phyloP scores from a whole-genome alignment of 768 basidiomycete genomes.

The Postia placenta region DNA sequence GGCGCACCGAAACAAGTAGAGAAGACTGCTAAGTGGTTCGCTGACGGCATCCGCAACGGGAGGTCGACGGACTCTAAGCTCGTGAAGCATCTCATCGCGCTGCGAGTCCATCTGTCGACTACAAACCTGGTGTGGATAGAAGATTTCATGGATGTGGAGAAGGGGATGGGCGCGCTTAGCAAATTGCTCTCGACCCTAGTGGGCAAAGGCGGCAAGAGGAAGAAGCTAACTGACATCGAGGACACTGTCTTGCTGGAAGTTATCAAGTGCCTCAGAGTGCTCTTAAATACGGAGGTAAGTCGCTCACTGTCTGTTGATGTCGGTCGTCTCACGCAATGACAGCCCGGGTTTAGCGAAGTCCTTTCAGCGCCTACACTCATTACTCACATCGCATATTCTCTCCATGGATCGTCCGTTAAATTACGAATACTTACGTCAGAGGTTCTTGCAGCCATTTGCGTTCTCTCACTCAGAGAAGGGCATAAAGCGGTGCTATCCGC shows the following conservation, averaged over 20 bases:
- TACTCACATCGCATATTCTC: constrained; percentile 65
- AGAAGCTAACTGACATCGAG: constrained; percentile 57
- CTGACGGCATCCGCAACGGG: constrained; percentile 49
- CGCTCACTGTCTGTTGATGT: background rate
- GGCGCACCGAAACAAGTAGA: constrained; percentile 29
- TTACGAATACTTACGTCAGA: constrained; percentile 67
- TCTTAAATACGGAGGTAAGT: constrained; percentile 79
- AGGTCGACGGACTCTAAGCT: constrained; percentile 55
- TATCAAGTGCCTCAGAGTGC: constrained; percentile 72
- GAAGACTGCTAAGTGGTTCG: constrained; percentile 56
- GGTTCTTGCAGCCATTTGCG: constrained; percentile 78
- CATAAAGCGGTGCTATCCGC: constrained; percentile 71
- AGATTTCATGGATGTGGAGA: constrained; percentile 60
- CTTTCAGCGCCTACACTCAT: constrained; percentile 58
- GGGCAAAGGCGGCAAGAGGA: constrained; percentile 60
- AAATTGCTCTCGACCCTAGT: constrained; percentile 54
- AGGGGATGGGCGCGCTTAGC: constrained; percentile 62
- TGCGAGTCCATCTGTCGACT: constrained; percentile 84
- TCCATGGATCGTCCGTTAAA: constrained; percentile 62
- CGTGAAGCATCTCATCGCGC: constrained; percentile 70
- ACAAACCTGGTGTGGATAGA: constrained; percentile 73
- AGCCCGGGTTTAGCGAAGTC: constrained; percentile 72
- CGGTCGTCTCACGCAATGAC: background rate
- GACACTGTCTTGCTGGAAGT: constrained; percentile 64
- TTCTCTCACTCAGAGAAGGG: constrained; percentile 64